Percentiles rank a stretch among this genome's conserved stretches.
Evolutionary conservation across 768 basidiomycete species (phyloP).

Genomic region (Leccinum uliginosum): DNA sequence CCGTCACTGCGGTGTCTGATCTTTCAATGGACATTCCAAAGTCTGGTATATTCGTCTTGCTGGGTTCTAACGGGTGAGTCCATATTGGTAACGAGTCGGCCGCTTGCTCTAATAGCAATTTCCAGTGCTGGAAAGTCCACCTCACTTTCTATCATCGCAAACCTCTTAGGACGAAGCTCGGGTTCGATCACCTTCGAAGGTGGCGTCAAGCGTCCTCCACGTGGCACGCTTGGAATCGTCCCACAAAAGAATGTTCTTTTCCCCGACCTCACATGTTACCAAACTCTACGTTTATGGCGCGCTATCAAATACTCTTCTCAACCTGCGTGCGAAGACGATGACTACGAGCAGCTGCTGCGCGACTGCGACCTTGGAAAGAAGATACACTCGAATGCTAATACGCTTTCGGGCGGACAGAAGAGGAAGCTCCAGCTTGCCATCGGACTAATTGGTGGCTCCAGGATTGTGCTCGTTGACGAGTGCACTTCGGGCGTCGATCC

Average conservation of each 20-base stretch:
- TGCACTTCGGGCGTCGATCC: slow-evolving; percentile 83
- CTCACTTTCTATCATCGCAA: slow-evolving; percentile 59
- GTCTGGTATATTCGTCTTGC: slow-evolving; percentile 69
- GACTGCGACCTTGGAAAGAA: slow-evolving; percentile 75
- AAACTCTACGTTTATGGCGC: slow-evolving; percentile 69
- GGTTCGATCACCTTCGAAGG: slow-evolving; percentile 58
- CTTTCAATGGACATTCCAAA: slow-evolving; percentile 68
- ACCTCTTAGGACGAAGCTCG: slow-evolving; percentile 52
- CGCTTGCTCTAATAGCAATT: slow-evolving; percentile 1
- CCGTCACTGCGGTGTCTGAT: slow-evolving; percentile 60
- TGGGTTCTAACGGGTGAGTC: slow-evolving; percentile 65
- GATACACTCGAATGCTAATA: slow-evolving; percentile 59
- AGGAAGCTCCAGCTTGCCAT: slow-evolving; percentile 80
- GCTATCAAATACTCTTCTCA: slow-evolving; percentile 62
- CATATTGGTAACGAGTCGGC: not conserved
- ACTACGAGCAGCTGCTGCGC: slow-evolving; percentile 57
- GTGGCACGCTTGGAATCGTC: slow-evolving; percentile 69
- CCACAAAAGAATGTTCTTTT: slow-evolving; percentile 84
- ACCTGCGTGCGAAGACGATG: slow-evolving; percentile 42
- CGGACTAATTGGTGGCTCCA: slow-evolving; percentile 72
- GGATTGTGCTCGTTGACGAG: slow-evolving; percentile 61
- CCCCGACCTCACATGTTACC: slow-evolving; percentile 67
- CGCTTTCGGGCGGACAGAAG: slow-evolving; percentile 78
- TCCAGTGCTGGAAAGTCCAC: slow-evolving; percentile 76
- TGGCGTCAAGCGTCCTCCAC: slow-evolving; percentile 48